Conservation (phyloP, 2,329 filamentous ascomycete species). For the Proliferodiscus dingleyae region DNA sequence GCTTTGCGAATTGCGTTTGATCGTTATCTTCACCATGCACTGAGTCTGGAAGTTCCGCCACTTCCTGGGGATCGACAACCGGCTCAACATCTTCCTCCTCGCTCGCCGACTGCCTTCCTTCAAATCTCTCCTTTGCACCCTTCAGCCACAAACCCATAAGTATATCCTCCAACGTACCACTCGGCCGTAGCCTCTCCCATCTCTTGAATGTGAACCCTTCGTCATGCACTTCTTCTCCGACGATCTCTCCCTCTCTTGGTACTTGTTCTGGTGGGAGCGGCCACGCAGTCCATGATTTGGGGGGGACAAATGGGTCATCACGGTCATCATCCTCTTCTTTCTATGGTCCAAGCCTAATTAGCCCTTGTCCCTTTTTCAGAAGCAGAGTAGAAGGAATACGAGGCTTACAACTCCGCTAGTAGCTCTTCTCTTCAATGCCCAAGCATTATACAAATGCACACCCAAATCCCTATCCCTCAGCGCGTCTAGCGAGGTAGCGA, state of each 20-base stretch:
- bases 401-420: constrained; percentile 3
- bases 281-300: constrained; percentile 78
- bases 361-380: not conserved
- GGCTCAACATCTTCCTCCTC: constrained; percentile 5
- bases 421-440: constrained; percentile 55
- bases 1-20: constrained; percentile 6
- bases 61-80: constrained; percentile 12
- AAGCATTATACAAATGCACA: constrained; percentile 74
- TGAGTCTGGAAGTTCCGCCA: not conserved
- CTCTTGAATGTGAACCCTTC: constrained; percentile 48
- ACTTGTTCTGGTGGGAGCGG: constrained; percentile 61
- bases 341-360: not conserved
- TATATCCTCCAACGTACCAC: constrained; percentile 63
- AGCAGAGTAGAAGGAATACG: not conserved
- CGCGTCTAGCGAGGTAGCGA: constrained; percentile 59
- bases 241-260: constrained; percentile 51
- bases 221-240: constrained; percentile 41
- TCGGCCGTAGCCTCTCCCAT: constrained; percentile 43
- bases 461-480: constrained; percentile 62
- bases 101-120: constrained; percentile 33
- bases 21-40: constrained; percentile 10
- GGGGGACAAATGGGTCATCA: constrained; percentile 45
- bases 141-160: constrained; percentile 62
- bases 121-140: constrained; percentile 62
- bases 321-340: constrained; percentile 29